Base-by-base conservation (phyloP, 1,284 basidiomycete species). In the Austroboletus novae-zelandiae region DNA sequence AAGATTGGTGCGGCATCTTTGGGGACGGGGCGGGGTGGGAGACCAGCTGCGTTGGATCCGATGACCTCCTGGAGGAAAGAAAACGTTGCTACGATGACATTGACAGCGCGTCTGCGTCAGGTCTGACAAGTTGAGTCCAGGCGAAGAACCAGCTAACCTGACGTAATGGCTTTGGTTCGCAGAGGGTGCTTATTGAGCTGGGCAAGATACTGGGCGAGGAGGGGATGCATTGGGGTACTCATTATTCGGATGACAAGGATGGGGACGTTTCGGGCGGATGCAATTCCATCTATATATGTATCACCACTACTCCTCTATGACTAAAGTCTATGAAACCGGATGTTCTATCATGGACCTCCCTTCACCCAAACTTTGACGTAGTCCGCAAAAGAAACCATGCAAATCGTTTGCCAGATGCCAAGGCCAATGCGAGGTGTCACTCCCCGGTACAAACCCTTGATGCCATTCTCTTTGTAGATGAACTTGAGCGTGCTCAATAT, bases 381-480 rank as follows among this genome's bases (percentile, higher is more conserved):
- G 73, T 98, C 95, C 14, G 94, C 94, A 58, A 98, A 91, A 18
- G 90, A 93, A 57, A 98, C 95, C 95, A 98, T 98, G 79, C 94
- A 98, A 57, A 98, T 78, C 11, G 94, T 96, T 72, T 96, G 94
- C 94, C 94, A 97, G 65, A 96, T 82, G 56, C 95, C 96, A 54
- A 99, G 84, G 62, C 86, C 95, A 66, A 99, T 94, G 57, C 97
- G 91, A 46, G 97, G 97, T 0, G 94, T 91, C 18, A 99, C 95
- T 65, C 97, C 97, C 53, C 97, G 86, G 80, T 99, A 99, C 32
- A 99, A 79, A 35, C 97, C 97, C 74, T 91, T 94, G 68, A 99
- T 78, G 52, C 97, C 97, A 70, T 95, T 98, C 72, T 96, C 93
- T 68, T 83, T 87, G 84, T 98, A 98, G 67, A 98, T 91, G 75